A percentile compares a stretch with the other conserved stretches of the same genome.
Conservation (phyloP, 164 flowering plant species). For the Paratinospora sagittata region DNA sequence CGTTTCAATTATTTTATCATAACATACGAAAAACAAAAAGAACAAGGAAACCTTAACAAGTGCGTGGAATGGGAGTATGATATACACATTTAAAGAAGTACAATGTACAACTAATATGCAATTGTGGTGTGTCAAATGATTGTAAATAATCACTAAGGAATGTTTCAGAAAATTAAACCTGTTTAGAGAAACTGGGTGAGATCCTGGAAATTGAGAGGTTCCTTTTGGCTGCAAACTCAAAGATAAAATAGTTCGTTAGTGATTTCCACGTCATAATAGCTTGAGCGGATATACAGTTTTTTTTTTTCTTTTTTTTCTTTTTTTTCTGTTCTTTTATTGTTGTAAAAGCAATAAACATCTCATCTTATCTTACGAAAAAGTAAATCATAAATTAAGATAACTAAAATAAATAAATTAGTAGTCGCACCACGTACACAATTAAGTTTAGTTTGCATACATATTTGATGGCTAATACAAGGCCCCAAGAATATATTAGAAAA, state of each 20-base stretch:
- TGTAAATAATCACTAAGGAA: not conserved
- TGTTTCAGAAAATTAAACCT: constrained; percentile 38
- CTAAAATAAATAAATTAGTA: not conserved
- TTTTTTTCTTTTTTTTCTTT: too few relatives aligned
- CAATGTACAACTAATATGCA: not conserved
- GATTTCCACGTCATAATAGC: not conserved
- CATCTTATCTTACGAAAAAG: not conserved
- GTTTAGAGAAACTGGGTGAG: constrained; percentile 92
- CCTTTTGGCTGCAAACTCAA: constrained; percentile 50
- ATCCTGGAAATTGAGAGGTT: constrained; percentile 74
- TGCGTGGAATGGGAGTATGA: not conserved
- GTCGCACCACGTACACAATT: not conserved
- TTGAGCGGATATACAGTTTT: too few relatives aligned
- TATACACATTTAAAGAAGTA: too few relatives aligned
- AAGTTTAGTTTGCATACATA: not conserved
- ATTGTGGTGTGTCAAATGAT: not conserved
- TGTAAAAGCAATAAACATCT: not conserved
- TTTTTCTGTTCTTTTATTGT: not conserved
- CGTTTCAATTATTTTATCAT: too few relatives aligned
- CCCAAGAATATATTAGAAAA: not conserved
- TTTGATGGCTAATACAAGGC: not conserved
- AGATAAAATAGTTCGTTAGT: not conserved
- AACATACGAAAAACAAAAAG: too few relatives aligned
- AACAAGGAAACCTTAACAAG: too few relatives aligned
- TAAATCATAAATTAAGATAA: not conserved